Evolutionary conservation across 75 land plant genomes (phyloP), one percentile per base, ranked within the genome.

Genomic region (Larix kaempferi): DNA sequence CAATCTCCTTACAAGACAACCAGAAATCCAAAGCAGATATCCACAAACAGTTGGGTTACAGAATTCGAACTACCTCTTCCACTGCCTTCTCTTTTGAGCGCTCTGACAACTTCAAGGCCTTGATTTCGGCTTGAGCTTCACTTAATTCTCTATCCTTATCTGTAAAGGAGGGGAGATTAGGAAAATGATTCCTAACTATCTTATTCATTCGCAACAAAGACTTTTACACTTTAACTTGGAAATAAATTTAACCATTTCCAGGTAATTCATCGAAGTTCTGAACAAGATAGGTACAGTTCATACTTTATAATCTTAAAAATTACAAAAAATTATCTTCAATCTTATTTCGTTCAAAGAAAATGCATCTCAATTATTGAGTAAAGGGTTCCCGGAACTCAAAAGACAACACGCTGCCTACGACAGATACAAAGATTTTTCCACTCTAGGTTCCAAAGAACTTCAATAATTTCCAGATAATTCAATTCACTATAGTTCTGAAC

Each of bases 41-140:
- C 23, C 25, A 57, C 10, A 57, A 25, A 56, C 39, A 76, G 55
- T 35, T 59, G 75, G 3, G 57, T 16, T 56, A 39, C 49, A 66
- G 64, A 49, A 49, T 49, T 49, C 54, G 10, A 49, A 49, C 10
- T 49, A 95, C 98, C 98, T 94, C 98, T 84, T 95, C 98, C 29
- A 94, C 92, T 12, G 97, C 98, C 84, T 95, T 95, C 73, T 95
- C 94, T 77, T 88, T 86, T 12, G 78, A 58, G 11, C 98, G 89
- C 72, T 95, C 98, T 23, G 97, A 82, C 57, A 86, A 66, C 78
- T 81, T 88, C 76, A 95, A 82, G 27, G 94, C 93, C 85, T 85
- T 95, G 59, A 90, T 94, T 85, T 95, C 94, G 23, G 97, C 94
- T 56, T 88, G 87, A 16, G 94, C 97, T 64, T 95, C 98, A 23